Conservation (phyloP, 1,284 basidiomycete genomes). For the Cryptococcus depauperatus region DNA sequence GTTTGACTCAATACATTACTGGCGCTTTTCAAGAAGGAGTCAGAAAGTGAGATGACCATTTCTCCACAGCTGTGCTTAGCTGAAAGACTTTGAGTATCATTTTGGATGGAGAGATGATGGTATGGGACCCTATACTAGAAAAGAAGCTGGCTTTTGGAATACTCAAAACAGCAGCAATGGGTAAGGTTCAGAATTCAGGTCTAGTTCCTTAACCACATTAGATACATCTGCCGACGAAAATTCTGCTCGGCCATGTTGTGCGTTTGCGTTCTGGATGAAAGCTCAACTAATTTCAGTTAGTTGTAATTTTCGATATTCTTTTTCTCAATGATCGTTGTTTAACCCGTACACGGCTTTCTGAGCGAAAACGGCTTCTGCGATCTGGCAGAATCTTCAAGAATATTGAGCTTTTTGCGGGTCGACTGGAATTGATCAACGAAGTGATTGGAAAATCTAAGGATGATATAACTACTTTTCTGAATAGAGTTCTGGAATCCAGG, state of each 20-base stretch:
- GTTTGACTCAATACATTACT: conserved; percentile 75
- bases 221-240: conserved; percentile 62
- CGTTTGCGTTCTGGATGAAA: conserved; percentile 29
- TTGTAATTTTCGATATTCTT: conserved; percentile 89
- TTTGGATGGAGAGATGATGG: conserved; percentile 92
- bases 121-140: conserved; percentile 82
- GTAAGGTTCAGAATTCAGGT: no score
- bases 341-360: conserved; percentile 40
- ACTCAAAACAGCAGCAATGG: conserved; percentile 77
- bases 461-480: conserved; percentile 69
- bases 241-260: conserved; percentile 79
- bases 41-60: conserved; percentile 69
- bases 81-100: conserved; percentile 57
- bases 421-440: conserved; percentile 68
- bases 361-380: conserved; percentile 43
- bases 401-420: conserved; percentile 52
- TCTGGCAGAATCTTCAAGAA: conserved; percentile 33
- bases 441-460: conserved; percentile 64
- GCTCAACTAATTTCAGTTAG: conserved; percentile 46
- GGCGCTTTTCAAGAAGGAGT: conserved; percentile 64
- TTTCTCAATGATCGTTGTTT: conserved; percentile 58
- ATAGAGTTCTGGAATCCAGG: conserved; percentile 64
- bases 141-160: conserved; percentile 83
- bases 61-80: no score
- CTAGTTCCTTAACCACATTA: conserved; percentile 30